Base-by-base conservation (phyloP, 2,329 filamentous ascomycete species). In the Ceratocystis colombiana region DNA sequence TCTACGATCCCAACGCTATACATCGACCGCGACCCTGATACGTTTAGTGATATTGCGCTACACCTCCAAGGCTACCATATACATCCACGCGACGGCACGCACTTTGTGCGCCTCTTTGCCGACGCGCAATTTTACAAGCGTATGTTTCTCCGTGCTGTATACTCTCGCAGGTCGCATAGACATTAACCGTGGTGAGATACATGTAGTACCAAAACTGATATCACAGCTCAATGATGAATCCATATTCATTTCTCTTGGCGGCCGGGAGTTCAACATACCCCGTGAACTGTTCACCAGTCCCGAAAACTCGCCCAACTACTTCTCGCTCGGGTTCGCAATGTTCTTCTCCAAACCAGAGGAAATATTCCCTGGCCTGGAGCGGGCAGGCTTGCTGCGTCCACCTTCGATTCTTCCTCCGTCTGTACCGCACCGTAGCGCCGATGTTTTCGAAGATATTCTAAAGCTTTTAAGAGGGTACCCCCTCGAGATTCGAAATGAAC, bases 271-370 rank as follows among this genome's bases (percentile, higher is more conserved):
- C 76, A 88, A 91, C 73, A 92, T 97, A 70, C 89, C 92, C 1
- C 88, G 91, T 69, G 89, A 96, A 71, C 80, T 96, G 68, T 96
- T 97, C 75, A 87, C 84, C 37, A 83, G 84, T 45, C 90, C 91
- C 0, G 93, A 92, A 30, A 92, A 97, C 76, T 87, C 85, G n/a
- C 92, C 92, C 12, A 97, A 97, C 75, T 97, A 91, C 80, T 97
- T 97, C 79, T 88, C 90, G 0, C 82, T 96, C 2, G 92, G 92
- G 68, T 96, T 96, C 72, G 88, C 86, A 46, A 84, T 90, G 71
- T 95, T 96, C 80, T 96, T 96, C 77, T 87, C 86, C 17, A 85
- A 84, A 1, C 89, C 89, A 0, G 80, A 84, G 15, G 88, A 96
- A 71, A 82, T 91, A 5, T 96, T 96, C 71, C 93, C 93, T 0